These are phyloP conservation scores for Inga leiocalycina DNA, from an alignment of 306 rosid species.

Conservation along the genomic window DNA sequence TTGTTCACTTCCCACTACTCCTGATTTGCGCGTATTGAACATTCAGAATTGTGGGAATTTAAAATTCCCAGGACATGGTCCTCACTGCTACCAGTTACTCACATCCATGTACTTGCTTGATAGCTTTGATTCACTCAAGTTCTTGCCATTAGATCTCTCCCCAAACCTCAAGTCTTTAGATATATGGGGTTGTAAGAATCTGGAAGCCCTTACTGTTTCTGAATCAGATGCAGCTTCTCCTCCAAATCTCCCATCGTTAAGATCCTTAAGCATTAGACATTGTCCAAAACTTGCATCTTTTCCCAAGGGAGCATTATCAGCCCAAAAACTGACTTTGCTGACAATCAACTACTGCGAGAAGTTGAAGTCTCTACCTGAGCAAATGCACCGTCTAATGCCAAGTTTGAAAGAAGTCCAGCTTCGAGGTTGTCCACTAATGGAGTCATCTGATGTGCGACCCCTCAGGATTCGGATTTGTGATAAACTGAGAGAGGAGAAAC, in stretches of 20 bases:
- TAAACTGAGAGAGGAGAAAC: conserved; percentile 43
- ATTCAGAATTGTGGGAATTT: conserved; percentile 32
- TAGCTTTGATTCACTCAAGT: conserved; percentile 41
- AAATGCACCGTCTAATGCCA: conserved; percentile 40
- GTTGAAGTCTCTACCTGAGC: conserved; percentile 44
- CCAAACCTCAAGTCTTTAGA: conserved; percentile 42
- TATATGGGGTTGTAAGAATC: conserved; percentile 35
- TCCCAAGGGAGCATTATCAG: conserved; percentile 36
- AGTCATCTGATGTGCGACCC: conserved; percentile 34
- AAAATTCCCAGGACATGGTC: conserved; percentile 26
- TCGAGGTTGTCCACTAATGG: conserved; percentile 38
- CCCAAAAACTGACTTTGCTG: conserved; percentile 37
- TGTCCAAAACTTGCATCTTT: conserved; percentile 42
- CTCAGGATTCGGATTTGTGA: conserved; percentile 34
- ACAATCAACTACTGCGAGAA: conserved; percentile 32
- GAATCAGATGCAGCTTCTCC: conserved; percentile 11
- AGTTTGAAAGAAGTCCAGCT: conserved; percentile 34
- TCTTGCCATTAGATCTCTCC: conserved; percentile 37
- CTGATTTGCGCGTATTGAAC: conserved; percentile 15
- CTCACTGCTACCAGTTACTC: conserved; percentile 18
- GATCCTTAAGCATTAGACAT: conserved; percentile 27
- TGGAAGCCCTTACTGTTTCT: conserved; percentile 35
- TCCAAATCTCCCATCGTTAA: conserved; percentile 17
- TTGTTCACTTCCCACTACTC: conserved; percentile 35
- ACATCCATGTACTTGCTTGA: conserved; percentile 25